Conservation (phyloP, 148 eudicot species). For the Nyssa sinensis region DNA sequence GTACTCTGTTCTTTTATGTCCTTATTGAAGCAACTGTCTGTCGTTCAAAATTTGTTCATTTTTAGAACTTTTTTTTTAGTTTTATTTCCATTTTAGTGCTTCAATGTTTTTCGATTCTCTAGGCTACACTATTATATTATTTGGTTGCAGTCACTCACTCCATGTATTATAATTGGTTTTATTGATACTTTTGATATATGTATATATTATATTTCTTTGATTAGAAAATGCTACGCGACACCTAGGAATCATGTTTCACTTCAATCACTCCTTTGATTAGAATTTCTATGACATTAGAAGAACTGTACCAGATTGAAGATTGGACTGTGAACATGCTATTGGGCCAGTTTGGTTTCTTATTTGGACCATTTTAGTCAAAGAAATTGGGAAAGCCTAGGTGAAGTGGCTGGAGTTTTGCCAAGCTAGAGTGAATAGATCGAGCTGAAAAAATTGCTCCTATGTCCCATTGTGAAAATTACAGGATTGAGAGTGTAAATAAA, state of each 20-base stretch:
- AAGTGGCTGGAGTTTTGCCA: background rate
- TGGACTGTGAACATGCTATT: background rate
- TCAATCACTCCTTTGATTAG: background rate
- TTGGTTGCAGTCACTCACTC: background rate
- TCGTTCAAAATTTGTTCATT: background rate
- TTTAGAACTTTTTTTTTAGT: slow-evolving; percentile 21
- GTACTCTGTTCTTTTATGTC: background rate
- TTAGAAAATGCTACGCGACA: too few species aligned
- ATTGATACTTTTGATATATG: too few species aligned
- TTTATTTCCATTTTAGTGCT: background rate
- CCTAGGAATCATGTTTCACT: too few species aligned
- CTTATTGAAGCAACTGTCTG: slow-evolving; percentile 39
- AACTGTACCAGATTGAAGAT: background rate
- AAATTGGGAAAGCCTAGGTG: background rate
- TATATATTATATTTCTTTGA: too few species aligned
- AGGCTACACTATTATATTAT: too few species aligned
- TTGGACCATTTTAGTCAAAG: background rate
- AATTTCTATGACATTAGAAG: background rate
- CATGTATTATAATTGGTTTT: background rate
- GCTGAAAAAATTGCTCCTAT: background rate
- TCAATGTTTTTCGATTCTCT: background rate
- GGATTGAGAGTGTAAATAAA: background rate
- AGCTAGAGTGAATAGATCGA: background rate
- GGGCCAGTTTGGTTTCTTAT: background rate
- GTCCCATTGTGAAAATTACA: background rate